Evolutionary conservation across 1,139 yeast species (phyloP).

Genomic region (Pichia sp.): DNA sequence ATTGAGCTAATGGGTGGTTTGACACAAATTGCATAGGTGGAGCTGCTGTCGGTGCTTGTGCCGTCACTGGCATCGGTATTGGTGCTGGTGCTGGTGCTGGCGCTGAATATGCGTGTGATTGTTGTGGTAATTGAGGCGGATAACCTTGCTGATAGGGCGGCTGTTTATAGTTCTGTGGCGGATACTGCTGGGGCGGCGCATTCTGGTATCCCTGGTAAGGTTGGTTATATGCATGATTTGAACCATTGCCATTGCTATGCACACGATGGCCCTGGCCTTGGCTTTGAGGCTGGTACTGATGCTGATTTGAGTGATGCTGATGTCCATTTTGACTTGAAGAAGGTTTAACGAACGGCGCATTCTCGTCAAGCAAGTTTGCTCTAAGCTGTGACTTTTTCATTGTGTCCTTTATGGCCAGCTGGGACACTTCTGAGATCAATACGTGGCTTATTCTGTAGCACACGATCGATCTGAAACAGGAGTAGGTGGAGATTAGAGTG

Average conservation of each 20-base stretch:
- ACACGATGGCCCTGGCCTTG: neutral
- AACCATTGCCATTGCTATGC: neutral
- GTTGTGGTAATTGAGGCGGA: neutral
- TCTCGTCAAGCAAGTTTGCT: conserved; percentile 20
- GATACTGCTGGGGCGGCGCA: too few relatives aligned
- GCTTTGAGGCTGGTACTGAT: neutral
- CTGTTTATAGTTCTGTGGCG: neutral
- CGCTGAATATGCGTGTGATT: neutral
- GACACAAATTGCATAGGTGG: too few relatives aligned
- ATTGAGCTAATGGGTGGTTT: too few relatives aligned
- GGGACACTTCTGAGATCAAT: too few relatives aligned
- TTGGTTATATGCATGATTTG: neutral
- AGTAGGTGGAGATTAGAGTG: too few relatives aligned
- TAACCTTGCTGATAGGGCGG: neutral
- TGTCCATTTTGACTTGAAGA: neutral
- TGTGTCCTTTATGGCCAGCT: too few relatives aligned
- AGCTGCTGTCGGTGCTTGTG: too few relatives aligned
- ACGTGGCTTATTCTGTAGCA: too few relatives aligned
- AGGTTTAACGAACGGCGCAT: conserved; percentile 5
- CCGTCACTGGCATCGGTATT: neutral
- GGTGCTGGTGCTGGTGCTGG: conserved; percentile 2
- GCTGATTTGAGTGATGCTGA: neutral
- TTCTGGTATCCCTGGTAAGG: neutral
- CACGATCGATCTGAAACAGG: too few relatives aligned
- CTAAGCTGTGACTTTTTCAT: conserved; percentile 23